Conservation (phyloP, 352 stramenopile genomes). For the Globisporangium cylindrosporum region DNA sequence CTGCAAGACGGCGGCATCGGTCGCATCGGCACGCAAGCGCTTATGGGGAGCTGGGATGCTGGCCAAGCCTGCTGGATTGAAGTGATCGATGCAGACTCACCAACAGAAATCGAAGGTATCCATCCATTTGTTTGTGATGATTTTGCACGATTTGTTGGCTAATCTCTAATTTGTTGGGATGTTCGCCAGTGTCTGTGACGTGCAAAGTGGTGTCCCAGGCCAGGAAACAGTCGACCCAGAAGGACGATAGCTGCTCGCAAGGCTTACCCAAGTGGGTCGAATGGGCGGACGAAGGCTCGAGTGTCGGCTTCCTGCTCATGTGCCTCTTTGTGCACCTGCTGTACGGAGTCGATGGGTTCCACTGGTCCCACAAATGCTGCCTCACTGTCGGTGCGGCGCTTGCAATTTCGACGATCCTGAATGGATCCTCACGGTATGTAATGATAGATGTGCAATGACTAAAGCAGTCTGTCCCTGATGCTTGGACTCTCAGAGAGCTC, state of each 20-base stretch:
- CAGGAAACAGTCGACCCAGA: conserved; percentile 24
- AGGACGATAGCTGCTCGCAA: conserved; percentile 26
- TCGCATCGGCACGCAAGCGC: conserved; percentile 74
- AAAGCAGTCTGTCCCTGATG: background rate
- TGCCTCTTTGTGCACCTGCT: conserved; percentile 82
- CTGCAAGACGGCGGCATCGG: conserved; percentile 68
- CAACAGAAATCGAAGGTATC: conserved; percentile 68
- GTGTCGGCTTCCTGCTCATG: conserved; percentile 80
- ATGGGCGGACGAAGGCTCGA: conserved; percentile 73
- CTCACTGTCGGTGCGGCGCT: conserved; percentile 75
- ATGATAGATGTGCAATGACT: background rate
- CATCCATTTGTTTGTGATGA: background rate
- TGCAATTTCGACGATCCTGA: conserved; percentile 80
- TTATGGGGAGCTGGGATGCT: conserved; percentile 86
- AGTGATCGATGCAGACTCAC: conserved; percentile 53
- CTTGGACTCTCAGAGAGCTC: conserved; percentile 18
- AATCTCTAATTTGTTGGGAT: background rate
- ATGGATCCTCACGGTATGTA: conserved; percentile 42
- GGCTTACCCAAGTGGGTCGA: conserved; percentile 66
- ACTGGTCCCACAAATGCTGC: conserved; percentile 86
- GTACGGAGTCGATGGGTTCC: conserved; percentile 80
- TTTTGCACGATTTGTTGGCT: background rate
- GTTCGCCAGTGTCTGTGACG: conserved; percentile 51
- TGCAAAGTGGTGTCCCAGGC: conserved; percentile 66
- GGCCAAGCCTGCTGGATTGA: conserved; percentile 76